Conservation (phyloP, 352 stramenopile genomes). For the Pythium oligandrum region DNA sequence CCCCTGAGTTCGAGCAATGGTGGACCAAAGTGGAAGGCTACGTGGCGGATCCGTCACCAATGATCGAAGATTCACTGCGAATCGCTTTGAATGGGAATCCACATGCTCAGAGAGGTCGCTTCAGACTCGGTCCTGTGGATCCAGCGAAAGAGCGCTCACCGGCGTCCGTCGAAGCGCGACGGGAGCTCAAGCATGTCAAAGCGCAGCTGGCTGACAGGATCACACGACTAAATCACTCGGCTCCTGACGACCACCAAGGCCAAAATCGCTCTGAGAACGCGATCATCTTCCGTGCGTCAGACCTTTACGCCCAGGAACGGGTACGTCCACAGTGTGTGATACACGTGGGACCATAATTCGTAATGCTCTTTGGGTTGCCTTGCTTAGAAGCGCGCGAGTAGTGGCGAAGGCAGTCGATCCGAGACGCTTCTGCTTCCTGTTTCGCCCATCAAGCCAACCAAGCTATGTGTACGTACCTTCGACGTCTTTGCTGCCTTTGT, state of each 20-base stretch:
- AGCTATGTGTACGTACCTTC: slow-evolving; percentile 13
- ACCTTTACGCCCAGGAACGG: slow-evolving; percentile 39
- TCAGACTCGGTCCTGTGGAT: slow-evolving; percentile 33
- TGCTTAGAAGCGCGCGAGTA: background rate
- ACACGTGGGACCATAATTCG: no score
- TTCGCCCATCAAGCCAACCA: slow-evolving; percentile 40
- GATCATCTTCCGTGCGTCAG: slow-evolving; percentile 21
- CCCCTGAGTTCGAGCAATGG: slow-evolving; percentile 37
- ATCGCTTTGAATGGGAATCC: slow-evolving; percentile 27
- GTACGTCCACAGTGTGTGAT: slow-evolving; percentile 15
- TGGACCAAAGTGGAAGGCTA: slow-evolving; percentile 56
- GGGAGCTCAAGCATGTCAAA: slow-evolving; percentile 23
- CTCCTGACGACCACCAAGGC: slow-evolving; percentile 25
- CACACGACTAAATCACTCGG: slow-evolving; percentile 28
- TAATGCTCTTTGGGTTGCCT: background rate
- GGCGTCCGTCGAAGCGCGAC: slow-evolving; percentile 34
- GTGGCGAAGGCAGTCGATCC: slow-evolving; percentile 3
- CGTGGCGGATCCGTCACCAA: slow-evolving; percentile 40
- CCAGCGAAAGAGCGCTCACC: slow-evolving; percentile 37
- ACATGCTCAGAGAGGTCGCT: slow-evolving; percentile 3
- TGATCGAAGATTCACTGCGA: slow-evolving; percentile 36
- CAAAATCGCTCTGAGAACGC: slow-evolving; percentile 15
- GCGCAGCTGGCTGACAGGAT: slow-evolving; percentile 39
- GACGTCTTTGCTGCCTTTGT: no score
- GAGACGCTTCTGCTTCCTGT: slow-evolving; percentile 23